Evolutionary conservation across 768 basidiomycete genomes (phyloP), one percentile per base, ranked within the genome.

Genomic region (Russula sp.): DNA sequence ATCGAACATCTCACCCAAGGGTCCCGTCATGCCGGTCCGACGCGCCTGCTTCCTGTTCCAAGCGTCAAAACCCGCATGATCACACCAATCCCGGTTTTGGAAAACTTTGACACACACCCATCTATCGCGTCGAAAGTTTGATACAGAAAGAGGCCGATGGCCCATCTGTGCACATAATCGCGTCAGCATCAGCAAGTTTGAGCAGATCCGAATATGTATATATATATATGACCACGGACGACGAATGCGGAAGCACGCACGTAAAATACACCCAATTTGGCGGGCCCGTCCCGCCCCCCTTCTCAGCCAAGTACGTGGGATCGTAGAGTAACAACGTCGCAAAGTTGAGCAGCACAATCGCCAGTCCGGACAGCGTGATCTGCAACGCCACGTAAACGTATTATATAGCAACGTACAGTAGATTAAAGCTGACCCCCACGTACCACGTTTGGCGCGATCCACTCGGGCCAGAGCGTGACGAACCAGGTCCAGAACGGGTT

Each of bases 1-100:
- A 71, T 99, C 97, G 72, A 99, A 99, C 86, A 98, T 87, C 73
- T 99, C 91, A 18, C 97, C 97, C 36, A 98, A 76, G 29, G 96
- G 96, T 5, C 97, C 92, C n/a, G 93, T 89, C 91, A 97, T 98
- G 1, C 93, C 93, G 1, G 94, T 96, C 54, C 96, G 77, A 64
- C 97, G 78, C 22, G 97, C 97, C 74, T 99, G 97, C 73, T 98
- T 98, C 16, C 96, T 93, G 66, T 3, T 50, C 47, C 25, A 34
- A 32, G 9, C 54, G 13, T 52, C 59, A 61, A 61, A 49, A 10
- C 11, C 13, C 47, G 3, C 22, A 14, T n/a, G n/a, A n/a, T 16
- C 10, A 11, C 18, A 10, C 34, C 32, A 55, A 55, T 13, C 67
- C 56, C 34, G 16, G 16, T 46, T 50, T 50, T 32, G 61, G 69